Percentiles rank a stretch among this genome's conserved stretches.
These are phyloP conservation scores for Phytopythium boreale DNA, from an alignment of 352 stramenopile species.

Conservation along the genomic window DNA sequence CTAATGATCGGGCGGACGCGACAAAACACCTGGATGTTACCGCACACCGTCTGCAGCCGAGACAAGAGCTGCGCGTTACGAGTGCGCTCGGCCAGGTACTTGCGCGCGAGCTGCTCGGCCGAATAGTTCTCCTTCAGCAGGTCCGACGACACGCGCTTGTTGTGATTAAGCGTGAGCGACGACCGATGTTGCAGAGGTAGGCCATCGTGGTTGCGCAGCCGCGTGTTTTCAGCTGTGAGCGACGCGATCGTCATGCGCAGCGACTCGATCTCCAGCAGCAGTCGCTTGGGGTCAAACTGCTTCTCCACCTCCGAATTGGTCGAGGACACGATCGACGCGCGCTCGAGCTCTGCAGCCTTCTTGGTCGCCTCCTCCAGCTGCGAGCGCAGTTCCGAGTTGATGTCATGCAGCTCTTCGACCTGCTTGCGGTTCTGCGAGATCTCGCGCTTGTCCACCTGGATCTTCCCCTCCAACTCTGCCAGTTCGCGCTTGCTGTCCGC, in stretches of 20 bases:
- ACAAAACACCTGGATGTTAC: slow-evolving; percentile 94
- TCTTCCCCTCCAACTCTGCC: slow-evolving; percentile 33
- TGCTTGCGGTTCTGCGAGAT: slow-evolving; percentile 53
- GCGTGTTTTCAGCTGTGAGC: slow-evolving; percentile 53
- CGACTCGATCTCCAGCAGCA: slow-evolving; percentile 53
- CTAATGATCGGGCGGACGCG: slow-evolving; percentile 85
- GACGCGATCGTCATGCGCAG: slow-evolving; percentile 49
- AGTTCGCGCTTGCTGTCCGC: slow-evolving; percentile 31
- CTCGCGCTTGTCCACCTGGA: slow-evolving; percentile 46
- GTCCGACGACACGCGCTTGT: slow-evolving; percentile 64
- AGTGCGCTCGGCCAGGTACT: slow-evolving; percentile 84
- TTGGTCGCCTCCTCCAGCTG: slow-evolving; percentile 49
- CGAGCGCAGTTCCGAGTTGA: slow-evolving; percentile 47
- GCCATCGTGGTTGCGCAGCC: slow-evolving; percentile 48
- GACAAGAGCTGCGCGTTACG: slow-evolving; percentile 79
- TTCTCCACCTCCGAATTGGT: slow-evolving; percentile 29
- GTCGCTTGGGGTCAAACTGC: slow-evolving; percentile 27
- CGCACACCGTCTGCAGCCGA: slow-evolving; percentile 83
- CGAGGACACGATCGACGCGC: slow-evolving; percentile 25
- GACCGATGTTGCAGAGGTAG: slow-evolving; percentile 20
- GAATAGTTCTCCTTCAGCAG: slow-evolving; percentile 66
- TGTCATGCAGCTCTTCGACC: slow-evolving; percentile 43
- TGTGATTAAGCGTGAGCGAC: slow-evolving; percentile 4
- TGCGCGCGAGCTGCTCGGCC: slow-evolving; percentile 72
- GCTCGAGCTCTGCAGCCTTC: slow-evolving; percentile 44